phyloP scores from a whole-genome alignment of 2,329 filamentous ascomycete genomes.

The Botryotinia calthae region DNA sequence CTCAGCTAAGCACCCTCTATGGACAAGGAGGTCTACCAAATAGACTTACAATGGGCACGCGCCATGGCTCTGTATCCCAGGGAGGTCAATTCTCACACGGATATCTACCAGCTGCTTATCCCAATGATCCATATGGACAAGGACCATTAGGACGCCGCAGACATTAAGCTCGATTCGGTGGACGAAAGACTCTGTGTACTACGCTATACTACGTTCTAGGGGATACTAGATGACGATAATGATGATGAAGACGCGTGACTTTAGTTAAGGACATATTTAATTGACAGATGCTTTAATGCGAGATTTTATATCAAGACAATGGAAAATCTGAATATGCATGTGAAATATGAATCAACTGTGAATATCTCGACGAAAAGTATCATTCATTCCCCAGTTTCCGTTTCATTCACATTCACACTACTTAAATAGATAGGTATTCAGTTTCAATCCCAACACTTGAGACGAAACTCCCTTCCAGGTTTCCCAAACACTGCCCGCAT shows the following conservation, averaged over 20 bases:
- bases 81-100: neutral
- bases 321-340: neutral
- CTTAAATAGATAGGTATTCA: too few species aligned
- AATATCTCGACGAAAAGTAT: neutral
- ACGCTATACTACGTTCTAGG: neutral
- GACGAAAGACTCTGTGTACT: neutral
- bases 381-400: neutral
- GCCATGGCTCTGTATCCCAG: neutral
- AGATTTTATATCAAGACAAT: neutral
- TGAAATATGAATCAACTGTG: neutral
- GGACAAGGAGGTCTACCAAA: neutral
- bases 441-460: neutral
- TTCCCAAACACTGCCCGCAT: neutral
- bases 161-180: neutral
- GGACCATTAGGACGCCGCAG: neutral
- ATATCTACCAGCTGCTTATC: neutral
- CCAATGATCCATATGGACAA: neutral
- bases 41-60: neutral
- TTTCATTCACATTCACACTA: neutral
- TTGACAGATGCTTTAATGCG: neutral
- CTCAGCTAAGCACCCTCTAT: neutral
- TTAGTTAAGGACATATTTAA: neutral
- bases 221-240: neutral
- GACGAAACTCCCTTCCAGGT: fast-evolving
- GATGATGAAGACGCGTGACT: neutral